Evolutionary conservation across 2,329 filamentous ascomycete genomes (phyloP).

Genomic region (Penicillium digitatum): DNA sequence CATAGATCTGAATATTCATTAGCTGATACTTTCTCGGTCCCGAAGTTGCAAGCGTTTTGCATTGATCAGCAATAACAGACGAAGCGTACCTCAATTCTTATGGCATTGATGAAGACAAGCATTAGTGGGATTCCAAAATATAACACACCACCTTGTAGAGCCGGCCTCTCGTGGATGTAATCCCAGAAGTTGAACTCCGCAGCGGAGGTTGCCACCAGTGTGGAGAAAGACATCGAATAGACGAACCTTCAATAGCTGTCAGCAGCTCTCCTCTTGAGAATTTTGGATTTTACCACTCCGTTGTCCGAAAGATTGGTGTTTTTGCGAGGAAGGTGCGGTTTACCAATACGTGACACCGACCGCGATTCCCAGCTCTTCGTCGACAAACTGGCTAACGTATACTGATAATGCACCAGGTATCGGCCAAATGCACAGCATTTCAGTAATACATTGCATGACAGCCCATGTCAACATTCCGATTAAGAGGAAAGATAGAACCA

Average conservation of each 20-base stretch:
- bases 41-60: not conserved
- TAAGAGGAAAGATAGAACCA: not conserved
- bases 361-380: not conserved
- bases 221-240: not conserved
- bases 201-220: not conserved
- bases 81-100: not conserved
- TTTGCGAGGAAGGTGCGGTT: not conserved
- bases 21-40: not conserved
- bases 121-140: not conserved
- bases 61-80: not conserved
- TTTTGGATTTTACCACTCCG: not conserved
- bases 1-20: not conserved
- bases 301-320: not conserved
- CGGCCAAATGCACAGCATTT: slow-evolving; percentile 39
- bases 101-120: not conserved
- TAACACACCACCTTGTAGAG: not conserved
- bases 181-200: not conserved
- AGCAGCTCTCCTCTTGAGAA: not conserved
- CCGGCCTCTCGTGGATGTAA: not conserved
- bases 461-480: slow-evolving; percentile 18
- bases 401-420: slow-evolving; percentile 37
- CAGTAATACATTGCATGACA: slow-evolving; percentile 41
- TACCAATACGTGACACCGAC: not conserved
- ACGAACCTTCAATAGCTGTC: not conserved
- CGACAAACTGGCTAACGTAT: slow-evolving; percentile 26